These are phyloP conservation scores for Rhododendron mucronatum DNA, from an alignment of 148 eudicot genomes.

Conservation along the genomic window DNA sequence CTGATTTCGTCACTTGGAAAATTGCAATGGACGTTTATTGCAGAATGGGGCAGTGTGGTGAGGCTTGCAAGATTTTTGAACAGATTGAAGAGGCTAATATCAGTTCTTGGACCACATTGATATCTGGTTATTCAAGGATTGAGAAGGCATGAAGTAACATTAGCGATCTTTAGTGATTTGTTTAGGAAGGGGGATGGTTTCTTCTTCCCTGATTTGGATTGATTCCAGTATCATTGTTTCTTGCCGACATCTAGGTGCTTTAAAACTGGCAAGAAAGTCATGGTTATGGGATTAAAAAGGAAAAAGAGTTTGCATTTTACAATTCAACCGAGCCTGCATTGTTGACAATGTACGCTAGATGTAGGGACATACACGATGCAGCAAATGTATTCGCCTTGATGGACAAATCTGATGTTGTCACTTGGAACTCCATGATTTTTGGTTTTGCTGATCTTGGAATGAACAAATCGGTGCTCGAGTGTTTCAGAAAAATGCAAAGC, in stretches of 20 bases:
- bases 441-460: slow-evolving; percentile 26
- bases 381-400: slow-evolving; percentile 30
- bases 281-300: slow-evolving; percentile 40
- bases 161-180: slow-evolving; percentile 42
- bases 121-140: slow-evolving; percentile 46
- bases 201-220: slow-evolving; percentile 34
- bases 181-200: slow-evolving; percentile 13
- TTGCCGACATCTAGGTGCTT: slow-evolving; percentile 33
- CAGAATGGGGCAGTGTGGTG: slow-evolving; percentile 42
- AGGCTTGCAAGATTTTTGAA: slow-evolving; percentile 28
- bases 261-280: slow-evolving; percentile 38
- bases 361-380: slow-evolving; percentile 15
- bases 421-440: slow-evolving; percentile 45
- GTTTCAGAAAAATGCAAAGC: slow-evolving; percentile 32
- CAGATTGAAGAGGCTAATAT: slow-evolving; percentile 40
- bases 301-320: slow-evolving; percentile 13
- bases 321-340: slow-evolving; percentile 34
- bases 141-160: slow-evolving; percentile 22
- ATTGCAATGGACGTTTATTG: slow-evolving; percentile 52
- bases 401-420: slow-evolving; percentile 42
- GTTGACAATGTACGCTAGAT: too few species aligned
- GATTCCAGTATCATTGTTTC: slow-evolving; percentile 39
- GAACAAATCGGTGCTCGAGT: slow-evolving; percentile 26
- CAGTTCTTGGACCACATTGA: slow-evolving; percentile 53
- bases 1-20: slow-evolving; percentile 48